A percentile compares a stretch with the other conserved stretches of the same genome.
phyloP scores from a whole-genome alignment of 148 eudicot genomes.

The Amaranthus palmeri region DNA sequence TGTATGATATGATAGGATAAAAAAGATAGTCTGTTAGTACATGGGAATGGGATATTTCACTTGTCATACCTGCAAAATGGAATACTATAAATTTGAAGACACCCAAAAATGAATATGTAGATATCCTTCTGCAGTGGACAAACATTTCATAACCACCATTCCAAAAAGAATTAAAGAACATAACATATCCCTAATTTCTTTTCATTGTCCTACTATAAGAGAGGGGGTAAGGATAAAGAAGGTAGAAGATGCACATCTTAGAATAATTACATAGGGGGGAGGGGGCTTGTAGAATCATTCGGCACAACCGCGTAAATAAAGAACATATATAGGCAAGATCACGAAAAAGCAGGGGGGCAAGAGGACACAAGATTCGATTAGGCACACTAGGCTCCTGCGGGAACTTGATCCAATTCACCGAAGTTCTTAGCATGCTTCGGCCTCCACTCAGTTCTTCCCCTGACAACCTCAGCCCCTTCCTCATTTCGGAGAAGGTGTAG shows the following conservation, averaged over 20 bases:
- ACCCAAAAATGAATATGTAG: conserved; percentile 2
- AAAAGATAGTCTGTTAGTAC: too few relatives aligned
- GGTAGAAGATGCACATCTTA: conserved; percentile 29
- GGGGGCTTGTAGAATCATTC: conserved; percentile 22
- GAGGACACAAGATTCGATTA: conserved; percentile 19
- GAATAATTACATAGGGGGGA: conserved; percentile 30
- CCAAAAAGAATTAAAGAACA: conserved; percentile 17
- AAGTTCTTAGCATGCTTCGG: conserved; percentile 52
- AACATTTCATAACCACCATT: conserved; percentile 13
- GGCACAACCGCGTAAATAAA: conserved; percentile 14
- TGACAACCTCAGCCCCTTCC: conserved; percentile 73
- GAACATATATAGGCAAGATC: conserved; percentile 17
- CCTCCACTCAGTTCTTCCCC: conserved; percentile 84
- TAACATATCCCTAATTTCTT: conserved; percentile 16
- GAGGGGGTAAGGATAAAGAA: not conserved
- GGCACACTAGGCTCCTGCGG: conserved; percentile 30
- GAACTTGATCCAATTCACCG: conserved; percentile 33
- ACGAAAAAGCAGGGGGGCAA: not conserved
- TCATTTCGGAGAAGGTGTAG: conserved; percentile 80
- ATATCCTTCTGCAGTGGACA: conserved; percentile 8
- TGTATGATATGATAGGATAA: too few relatives aligned
- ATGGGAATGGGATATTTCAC: not conserved
- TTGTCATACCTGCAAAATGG: not conserved
- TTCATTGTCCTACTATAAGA: conserved; percentile 19
- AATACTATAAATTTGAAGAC: not conserved